Conservation (phyloP, 805 yeast genomes). For the Phaffomyces thermotolerans region DNA sequence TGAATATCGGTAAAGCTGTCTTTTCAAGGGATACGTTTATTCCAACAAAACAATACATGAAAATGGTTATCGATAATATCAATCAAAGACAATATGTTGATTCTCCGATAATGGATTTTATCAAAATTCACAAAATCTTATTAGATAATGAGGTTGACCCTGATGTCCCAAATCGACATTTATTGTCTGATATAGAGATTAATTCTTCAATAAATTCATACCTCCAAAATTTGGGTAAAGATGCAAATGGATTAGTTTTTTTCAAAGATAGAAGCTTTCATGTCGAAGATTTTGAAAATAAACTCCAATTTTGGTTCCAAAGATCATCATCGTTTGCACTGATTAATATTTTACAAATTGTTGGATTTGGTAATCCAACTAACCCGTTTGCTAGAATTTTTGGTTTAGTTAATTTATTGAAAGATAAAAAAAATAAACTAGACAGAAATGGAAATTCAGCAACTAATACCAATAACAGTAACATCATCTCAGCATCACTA, state of each 20-base stretch:
- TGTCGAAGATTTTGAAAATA: conserved; percentile 23
- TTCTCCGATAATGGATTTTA: conserved; percentile 25
- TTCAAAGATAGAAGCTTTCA: conserved; percentile 31
- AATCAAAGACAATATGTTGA: conserved; percentile 45
- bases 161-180: conserved; percentile 28
- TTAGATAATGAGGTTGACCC: conserved; percentile 25
- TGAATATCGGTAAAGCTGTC: conserved; percentile 71
- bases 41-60: conserved; percentile 71
- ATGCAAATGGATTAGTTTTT: conserved; percentile 54
- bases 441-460: conserved; percentile 38
- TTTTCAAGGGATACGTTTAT: conserved; percentile 78
- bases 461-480: neutral
- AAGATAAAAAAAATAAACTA: conserved; percentile 64
- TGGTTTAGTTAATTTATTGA: conserved; percentile 62
- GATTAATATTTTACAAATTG: conserved; percentile 64
- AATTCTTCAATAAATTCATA: conserved; percentile 5
- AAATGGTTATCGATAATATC: conserved; percentile 73
- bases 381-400: conserved; percentile 75
- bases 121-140: conserved; percentile 22
- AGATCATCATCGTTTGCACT: conserved; percentile 71
- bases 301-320: conserved; percentile 63
- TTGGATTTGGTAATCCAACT: conserved; percentile 69
- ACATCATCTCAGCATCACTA: neutral
- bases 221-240: conserved; percentile 23
- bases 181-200: conserved; percentile 41